Base-by-base conservation (phyloP, 169 alveolate species). In the Plasmodium billcollinsi region DNA sequence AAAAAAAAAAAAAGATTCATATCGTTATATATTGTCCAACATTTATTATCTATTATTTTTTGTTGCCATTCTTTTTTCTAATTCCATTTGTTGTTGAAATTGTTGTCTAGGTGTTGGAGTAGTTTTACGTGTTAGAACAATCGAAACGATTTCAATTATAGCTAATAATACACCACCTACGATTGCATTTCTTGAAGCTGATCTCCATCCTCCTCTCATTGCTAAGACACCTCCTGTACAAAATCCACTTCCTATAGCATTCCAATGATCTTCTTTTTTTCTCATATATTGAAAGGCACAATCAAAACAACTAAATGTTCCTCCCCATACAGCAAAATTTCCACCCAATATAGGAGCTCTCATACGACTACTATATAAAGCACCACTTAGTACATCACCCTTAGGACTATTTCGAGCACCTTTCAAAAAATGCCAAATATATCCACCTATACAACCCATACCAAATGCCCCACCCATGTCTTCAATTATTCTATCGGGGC, bases 381-480 rank as follows among this genome's bases (percentile, higher is more conserved):
- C 99, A 43, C 97, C 97, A 69, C 96, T 93, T 56, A 97, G 83
- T 70, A 95, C 93, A 90, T 95, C 96, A 33, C 96, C 96, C 74
- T 96, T 88, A 12, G 99, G 98, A 6, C 99, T 96, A 91, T 97
- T 97, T 85, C 98, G 80, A 70, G 96, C 96, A 21, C 99, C 99
- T 74, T 96, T 96, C 74, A 96, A 95, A 91, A 97, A 98, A 71
- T 96, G 98, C 97, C 98, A 96, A 14, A 97, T 74, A 73, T 97
- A 97, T 1, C 99, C 99, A 24, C 99, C 99, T 52, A 96, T 88
- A 49, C 98, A 96, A 0, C 99, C 99, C 98, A 97, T 97, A 54
- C 99, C 98, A 85, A 97, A 98, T 8, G 99, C 99, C 39, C 99
- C 99, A 26, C 99, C 99, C 88, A 98, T 88, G 78, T 98, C 99